Evolutionary conservation across 1,284 basidiomycete species (phyloP), one percentile per base, ranked within the genome.

Genomic region (Neonothopanus nambi): DNA sequence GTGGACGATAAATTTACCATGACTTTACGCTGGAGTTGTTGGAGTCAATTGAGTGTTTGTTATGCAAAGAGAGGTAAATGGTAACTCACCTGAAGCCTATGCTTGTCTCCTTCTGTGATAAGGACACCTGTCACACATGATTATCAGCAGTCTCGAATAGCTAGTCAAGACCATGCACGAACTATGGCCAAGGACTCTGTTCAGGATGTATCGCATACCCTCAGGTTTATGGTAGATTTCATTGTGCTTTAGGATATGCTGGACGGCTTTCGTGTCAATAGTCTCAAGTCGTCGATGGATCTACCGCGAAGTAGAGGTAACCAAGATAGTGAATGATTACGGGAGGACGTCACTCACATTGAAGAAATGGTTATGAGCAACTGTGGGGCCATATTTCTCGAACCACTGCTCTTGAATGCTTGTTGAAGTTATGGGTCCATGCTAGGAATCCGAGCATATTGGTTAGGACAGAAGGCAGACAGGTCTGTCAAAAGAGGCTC

Each of bases 251-350:
- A 58, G 35, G n/a, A 58, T 43, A 37, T 56, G 48, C 24, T 53
- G 48, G 13, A 58, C 20, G 13, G 46, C 54, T 43, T 58, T 58
- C 30, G 42, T 37, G 33, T 58, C 57, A 9, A 38, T 55, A 13
- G 54, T 48, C n/a, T 37, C 28, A 8, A 58, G 33, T 15, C 41
- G 37, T 21, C 51, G 36, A 5, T 35, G 23, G 20, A 12, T 23
- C 56, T 57, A 35, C 17, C 9, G n/a, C 30, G 35, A 23, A 33
- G 17, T 12, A 37, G 8, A 43, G 21, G 18, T 33, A 23, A 21
- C 9, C 2, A 4, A 17, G 28, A 20, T 21, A 12, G 30, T 30
- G 35, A 51, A 42, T 6, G 11, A 37, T 35, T 30, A 21, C 3
- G 17, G 15, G 20, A 39, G 38, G 21, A 33, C 8, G 39, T 12